Evolutionary conservation across 305 asterid genomes (phyloP).

Genomic region (Plantago rigida): DNA sequence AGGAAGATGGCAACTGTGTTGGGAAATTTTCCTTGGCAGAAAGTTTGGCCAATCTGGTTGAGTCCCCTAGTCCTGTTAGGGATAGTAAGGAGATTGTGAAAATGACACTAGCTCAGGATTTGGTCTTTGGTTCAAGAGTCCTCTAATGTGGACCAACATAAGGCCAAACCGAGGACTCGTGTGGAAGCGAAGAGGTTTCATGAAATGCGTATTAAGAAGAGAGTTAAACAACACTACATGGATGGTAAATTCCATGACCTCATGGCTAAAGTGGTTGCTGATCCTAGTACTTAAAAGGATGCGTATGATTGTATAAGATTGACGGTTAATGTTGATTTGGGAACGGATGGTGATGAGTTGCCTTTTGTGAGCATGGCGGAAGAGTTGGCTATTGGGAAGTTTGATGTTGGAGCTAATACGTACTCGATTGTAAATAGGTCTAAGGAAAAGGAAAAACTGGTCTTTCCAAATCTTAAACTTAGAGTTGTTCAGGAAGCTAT

Average conservation of each 20-base stretch:
- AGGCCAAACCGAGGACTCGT: slow-evolving; percentile 38
- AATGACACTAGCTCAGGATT: slow-evolving; percentile 40
- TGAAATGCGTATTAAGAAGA: slow-evolving; percentile 65
- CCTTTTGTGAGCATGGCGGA: slow-evolving; percentile 66
- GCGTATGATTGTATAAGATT: slow-evolving; percentile 63
- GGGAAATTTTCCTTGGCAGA: slow-evolving; percentile 32
- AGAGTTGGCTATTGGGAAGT: slow-evolving; percentile 53
- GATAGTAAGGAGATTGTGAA: slow-evolving; percentile 25
- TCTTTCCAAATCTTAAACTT: slow-evolving; percentile 56
- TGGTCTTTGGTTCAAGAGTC: slow-evolving; percentile 69
- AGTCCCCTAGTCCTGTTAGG: slow-evolving; percentile 21
- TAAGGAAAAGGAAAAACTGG: slow-evolving; percentile 43
- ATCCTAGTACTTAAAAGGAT: slow-evolving; percentile 60
- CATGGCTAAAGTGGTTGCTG: slow-evolving; percentile 56
- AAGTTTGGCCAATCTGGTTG: slow-evolving; percentile 36
- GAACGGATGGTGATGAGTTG: slow-evolving; percentile 35
- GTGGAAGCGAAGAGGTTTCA: slow-evolving; percentile 52
- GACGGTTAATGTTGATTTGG: slow-evolving; percentile 54
- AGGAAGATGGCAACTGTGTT: slow-evolving; percentile 26
- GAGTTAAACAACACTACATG: slow-evolving; percentile 59
- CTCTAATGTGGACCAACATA: slow-evolving; percentile 29
- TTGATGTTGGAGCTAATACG: slow-evolving; percentile 52
- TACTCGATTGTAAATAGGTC: slow-evolving; percentile 49
- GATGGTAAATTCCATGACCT: slow-evolving; percentile 65
- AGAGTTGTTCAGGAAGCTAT: slow-evolving; percentile 79